A percentile compares a stretch with the other conserved stretches of the same genome.
Conservation (phyloP, 2,329 filamentous ascomycete genomes). For the Xylariales sp. region DNA sequence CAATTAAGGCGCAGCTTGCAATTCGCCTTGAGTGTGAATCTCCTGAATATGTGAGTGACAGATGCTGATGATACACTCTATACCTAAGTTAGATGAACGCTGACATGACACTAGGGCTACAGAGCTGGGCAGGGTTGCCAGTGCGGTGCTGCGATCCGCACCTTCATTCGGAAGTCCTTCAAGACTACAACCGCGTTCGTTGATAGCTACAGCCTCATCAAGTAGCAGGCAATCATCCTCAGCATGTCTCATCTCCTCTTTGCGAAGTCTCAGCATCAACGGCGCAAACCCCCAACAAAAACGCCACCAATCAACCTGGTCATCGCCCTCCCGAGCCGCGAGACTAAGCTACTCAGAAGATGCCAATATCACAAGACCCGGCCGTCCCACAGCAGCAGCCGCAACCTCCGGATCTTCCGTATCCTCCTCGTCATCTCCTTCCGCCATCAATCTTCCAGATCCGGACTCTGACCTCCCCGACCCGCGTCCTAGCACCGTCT, state of each 20-base stretch:
- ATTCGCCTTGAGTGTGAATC: no score
- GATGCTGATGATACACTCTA: no score
- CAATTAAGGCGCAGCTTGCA: no score
- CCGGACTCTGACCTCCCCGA: background rate
- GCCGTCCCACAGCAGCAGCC: no score
- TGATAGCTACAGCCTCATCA: background rate
- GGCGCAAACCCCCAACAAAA: slow-evolving; percentile 7
- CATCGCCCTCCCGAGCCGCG: slow-evolving; percentile 12
- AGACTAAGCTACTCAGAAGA: background rate
- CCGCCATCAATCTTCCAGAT: no score
- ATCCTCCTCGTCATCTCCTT: no score
- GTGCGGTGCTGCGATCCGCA: slow-evolving; percentile 10
- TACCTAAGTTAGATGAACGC: background rate
- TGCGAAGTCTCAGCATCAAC: slow-evolving; percentile 2
- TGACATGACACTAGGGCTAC: slow-evolving; percentile 5
- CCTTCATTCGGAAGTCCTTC: background rate
- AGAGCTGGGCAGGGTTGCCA: slow-evolving; percentile 11
- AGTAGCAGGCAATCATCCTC: background rate
- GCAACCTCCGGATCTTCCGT: no score
- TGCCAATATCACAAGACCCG: slow-evolving; percentile 7
- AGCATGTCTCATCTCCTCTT: background rate
- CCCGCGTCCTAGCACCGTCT: background rate
- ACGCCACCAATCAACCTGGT: slow-evolving; percentile 14
- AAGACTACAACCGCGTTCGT: background rate
- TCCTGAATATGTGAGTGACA: no score